Base-by-base conservation (phyloP, 352 stramenopile genomes). In the Globisporangium nodosum region DNA sequence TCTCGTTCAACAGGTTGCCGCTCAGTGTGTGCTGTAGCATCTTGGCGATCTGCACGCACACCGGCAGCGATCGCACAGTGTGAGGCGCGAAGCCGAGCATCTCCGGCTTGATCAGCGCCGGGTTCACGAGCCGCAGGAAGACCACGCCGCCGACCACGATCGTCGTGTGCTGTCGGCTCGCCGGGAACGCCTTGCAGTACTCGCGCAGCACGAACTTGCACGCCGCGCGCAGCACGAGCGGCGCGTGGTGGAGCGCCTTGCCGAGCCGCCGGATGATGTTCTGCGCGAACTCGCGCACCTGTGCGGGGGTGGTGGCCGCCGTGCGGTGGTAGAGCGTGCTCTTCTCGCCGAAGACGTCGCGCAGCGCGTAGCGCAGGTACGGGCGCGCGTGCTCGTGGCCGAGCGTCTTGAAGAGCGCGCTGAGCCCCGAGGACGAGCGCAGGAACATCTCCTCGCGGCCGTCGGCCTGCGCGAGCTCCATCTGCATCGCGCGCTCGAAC, bases 291-390 rank as follows among this genome's bases (percentile, higher is more conserved):
- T 63, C 66, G 37, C 73, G 70, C 51, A 84, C 73, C 58, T 90
- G 69, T 20, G 60, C 63, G 5, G 66, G 66, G 24, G 66, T 65
- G 20, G 66, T 61, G 12, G 16, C 46, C 13, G 68, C 54, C 15
- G 55, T 69, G 49, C 68, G 61, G 58, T 89, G 60, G 58, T 90
- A 85, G 43, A 90, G 57, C 40, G 53, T 46, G 30, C 75, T 83
- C 61, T 81, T 76, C 35, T 88, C 81, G 58, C 78, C 76, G 56
- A 94, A 86, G 15, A 91, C 79, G 39, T 90, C 74, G 40, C 80
- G 74, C 50, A 94, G 68, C 53, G 89, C 78, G 63, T 89, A 92
- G 39, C 79, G 78, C 54, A 94, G 92, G 69, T 94, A 94, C 3
- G 79, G 70, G 42, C 81, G 81, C 51, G 81, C 84, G 43, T 88